These are phyloP conservation scores for Primulina huaijiensis DNA, from an alignment of 257 asterid species.

Conservation along the genomic window DNA sequence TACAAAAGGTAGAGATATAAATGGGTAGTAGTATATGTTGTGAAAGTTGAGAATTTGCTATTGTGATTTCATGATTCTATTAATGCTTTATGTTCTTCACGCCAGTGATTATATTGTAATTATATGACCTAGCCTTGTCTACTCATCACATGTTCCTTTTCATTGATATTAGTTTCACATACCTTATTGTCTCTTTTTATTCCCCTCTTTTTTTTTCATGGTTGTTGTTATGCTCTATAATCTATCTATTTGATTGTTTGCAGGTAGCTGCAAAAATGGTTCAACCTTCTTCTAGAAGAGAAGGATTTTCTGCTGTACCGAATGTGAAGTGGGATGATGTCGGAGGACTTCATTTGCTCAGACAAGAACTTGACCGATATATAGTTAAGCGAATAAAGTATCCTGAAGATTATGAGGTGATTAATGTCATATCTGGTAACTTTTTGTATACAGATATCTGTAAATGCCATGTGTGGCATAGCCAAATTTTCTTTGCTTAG, in stretches of 20 bases:
- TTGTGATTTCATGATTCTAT: too few species aligned
- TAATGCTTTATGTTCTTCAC: too few species aligned
- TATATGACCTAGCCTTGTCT: neutral
- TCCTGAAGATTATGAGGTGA: slow-evolving; percentile 67
- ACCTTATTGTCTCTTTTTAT: neutral
- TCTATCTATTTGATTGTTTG: slow-evolving; percentile 24
- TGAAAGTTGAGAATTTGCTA: neutral
- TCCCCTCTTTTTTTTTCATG: neutral
- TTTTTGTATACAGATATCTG: neutral
- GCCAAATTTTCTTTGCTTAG: too few species aligned
- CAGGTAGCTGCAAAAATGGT: slow-evolving; percentile 79
- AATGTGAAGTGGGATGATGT: slow-evolving; percentile 89
- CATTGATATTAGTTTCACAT: neutral
- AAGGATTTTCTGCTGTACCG: slow-evolving; percentile 87
- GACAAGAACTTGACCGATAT: slow-evolving; percentile 59
- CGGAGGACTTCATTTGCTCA: slow-evolving; percentile 73
- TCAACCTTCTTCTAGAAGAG: slow-evolving; percentile 84
- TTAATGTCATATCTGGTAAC: neutral
- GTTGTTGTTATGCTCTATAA: slow-evolving; percentile 20
- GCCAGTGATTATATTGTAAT: neutral
- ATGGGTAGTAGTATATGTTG: neutral
- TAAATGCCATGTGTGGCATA: too few species aligned
- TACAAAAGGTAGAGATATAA: neutral
- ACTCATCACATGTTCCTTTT: neutral
- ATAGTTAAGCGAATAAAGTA: slow-evolving; percentile 61